Conservation (phyloP, 306 rosid genomes). For the Quercus dentata region DNA sequence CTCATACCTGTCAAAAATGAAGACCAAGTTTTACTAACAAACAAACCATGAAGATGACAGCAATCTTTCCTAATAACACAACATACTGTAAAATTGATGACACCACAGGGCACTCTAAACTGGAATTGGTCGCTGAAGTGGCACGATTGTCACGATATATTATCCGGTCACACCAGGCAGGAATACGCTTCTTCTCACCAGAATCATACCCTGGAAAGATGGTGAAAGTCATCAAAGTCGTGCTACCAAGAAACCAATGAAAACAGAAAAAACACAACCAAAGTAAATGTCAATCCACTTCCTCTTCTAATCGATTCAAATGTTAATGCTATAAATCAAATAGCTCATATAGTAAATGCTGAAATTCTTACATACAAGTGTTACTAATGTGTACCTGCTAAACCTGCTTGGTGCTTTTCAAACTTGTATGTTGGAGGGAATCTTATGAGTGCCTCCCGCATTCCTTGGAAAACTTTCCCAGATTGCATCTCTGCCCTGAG, state of each 20-base stretch:
- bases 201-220: slow-evolving; percentile 78
- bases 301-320: background rate
- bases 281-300: background rate
- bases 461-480: slow-evolving; percentile 98
- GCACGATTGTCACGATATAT: slow-evolving; percentile 91
- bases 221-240: slow-evolving; percentile 3
- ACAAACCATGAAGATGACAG: background rate
- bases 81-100: slow-evolving; percentile 85
- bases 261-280: background rate
- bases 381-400: slow-evolving; percentile 59
- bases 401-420: slow-evolving; percentile 84
- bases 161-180: slow-evolving; percentile 99
- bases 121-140: slow-evolving; percentile 53
- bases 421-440: slow-evolving; percentile 99
- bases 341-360: background rate
- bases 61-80: slow-evolving; percentile 18
- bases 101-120: slow-evolving; percentile 82
- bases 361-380: background rate
- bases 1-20: slow-evolving; percentile 65
- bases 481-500: slow-evolving; percentile 95
- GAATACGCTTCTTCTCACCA: slow-evolving; percentile 97
- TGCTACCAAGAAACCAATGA: background rate
- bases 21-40: slow-evolving; percentile 18
- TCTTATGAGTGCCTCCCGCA: slow-evolving; percentile 90
- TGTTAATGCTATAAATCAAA: background rate